Percentiles rank a stretch among this genome's conserved stretches.
phyloP scores from a whole-genome alignment of 2,329 filamentous ascomycete genomes.

The Stachybotrys elegans region DNA sequence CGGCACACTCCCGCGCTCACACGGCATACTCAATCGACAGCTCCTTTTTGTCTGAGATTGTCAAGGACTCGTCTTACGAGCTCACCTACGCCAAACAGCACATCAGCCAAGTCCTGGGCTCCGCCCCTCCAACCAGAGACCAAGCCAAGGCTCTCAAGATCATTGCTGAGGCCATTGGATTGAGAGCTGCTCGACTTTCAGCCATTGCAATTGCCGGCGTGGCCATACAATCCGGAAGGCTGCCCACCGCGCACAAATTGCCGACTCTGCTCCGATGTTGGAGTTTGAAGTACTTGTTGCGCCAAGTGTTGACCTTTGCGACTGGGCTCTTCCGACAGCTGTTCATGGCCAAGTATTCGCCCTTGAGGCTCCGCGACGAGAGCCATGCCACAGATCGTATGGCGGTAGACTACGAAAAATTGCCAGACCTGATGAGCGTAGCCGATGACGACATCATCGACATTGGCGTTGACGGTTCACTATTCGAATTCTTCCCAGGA shows the following conservation, averaged over 20 bases:
- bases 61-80: background rate
- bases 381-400: no score
- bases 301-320: background rate
- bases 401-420: background rate
- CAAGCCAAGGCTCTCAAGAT: slow-evolving; percentile 59
- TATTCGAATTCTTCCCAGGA: slow-evolving; percentile 68
- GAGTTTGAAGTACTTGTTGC: background rate
- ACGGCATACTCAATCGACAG: slow-evolving; percentile 65
- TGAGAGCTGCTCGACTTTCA: slow-evolving; percentile 10
- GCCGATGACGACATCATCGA: slow-evolving; percentile 43
- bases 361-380: no score
- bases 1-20: slow-evolving; percentile 31
- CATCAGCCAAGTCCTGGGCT: background rate
- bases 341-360: no score
- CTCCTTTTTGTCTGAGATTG: slow-evolving; percentile 46
- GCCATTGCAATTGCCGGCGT: background rate
- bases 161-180: slow-evolving; percentile 35
- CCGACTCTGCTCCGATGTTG: background rate
- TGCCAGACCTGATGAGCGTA: background rate
- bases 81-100: background rate
- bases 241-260: background rate
- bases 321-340: background rate
- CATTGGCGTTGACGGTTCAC: slow-evolving; percentile 65
- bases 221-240: slow-evolving; percentile 13
- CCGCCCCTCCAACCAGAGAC: slow-evolving; percentile 32